Percentiles rank a stretch among this genome's conserved stretches.
Evolutionary conservation across 306 rosid species (phyloP).

Genomic region (Morella rubra): DNA sequence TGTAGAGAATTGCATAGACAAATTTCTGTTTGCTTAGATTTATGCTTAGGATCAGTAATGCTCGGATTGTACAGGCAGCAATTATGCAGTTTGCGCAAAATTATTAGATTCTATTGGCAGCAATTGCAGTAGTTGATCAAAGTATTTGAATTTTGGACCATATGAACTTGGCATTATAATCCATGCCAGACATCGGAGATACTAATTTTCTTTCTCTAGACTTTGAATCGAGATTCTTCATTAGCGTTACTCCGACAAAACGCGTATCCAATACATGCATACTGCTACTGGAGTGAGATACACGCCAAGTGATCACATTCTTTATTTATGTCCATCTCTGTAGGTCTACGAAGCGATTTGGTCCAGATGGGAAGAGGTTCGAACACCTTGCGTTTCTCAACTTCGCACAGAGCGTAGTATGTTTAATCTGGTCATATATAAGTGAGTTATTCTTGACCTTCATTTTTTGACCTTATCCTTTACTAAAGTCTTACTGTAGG

Average conservation of each 20-base stretch:
- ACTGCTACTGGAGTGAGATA: neutral
- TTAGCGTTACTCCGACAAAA: neutral
- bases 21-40: neutral
- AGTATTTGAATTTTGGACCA: neutral
- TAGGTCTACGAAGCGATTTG: slow-evolving; percentile 94
- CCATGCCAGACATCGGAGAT: neutral
- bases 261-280: neutral
- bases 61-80: slow-evolving; percentile 3
- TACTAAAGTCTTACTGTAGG: neutral
- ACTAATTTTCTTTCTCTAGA: neutral
- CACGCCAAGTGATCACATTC: neutral
- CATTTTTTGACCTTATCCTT: neutral
- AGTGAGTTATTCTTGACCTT: slow-evolving; percentile 51
- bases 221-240: neutral
- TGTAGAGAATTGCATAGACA: neutral
- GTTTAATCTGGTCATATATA: slow-evolving; percentile 88
- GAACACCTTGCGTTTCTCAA: slow-evolving; percentile 90
- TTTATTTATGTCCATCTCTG: neutral
- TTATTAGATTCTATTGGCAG: neutral
- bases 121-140: neutral
- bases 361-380: slow-evolving; percentile 68
- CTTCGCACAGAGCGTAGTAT: slow-evolving; percentile 88
- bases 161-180: neutral
- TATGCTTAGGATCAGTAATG: neutral
- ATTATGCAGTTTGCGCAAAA: neutral